Evolutionary conservation across 345 rosid genomes (phyloP), one percentile per base, ranked within the genome.

Genomic region (Melastoma malabathricum): DNA sequence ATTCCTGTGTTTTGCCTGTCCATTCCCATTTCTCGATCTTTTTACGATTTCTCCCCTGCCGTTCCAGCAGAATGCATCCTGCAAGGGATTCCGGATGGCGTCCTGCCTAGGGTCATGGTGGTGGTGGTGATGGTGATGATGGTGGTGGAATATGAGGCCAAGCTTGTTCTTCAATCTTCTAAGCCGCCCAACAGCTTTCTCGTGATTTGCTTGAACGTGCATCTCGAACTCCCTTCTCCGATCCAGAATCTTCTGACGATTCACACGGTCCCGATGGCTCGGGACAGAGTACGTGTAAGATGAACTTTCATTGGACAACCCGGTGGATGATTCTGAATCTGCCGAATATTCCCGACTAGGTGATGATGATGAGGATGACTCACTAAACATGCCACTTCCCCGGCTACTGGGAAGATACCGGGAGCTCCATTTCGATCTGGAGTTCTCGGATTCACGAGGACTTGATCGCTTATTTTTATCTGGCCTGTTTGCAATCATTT

Each of bases 91-190:
- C 89, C 84, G 75, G 51, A 20, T 64, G 29, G 82, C 48, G 4
- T 51, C 60, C 6, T 10, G 19, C 19, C 55, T 14, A 3, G 44
- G 44, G 18, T 59, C 51, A 45, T 27, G 62, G 25, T 55, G 47
- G 49, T 55, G 65, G 6, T 81, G 83, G 18, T 81, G 84, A 43
- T 79, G 84, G 25, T 79, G 83, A 8, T 78, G 84, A 29, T 78
- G 84, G 46, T 81, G 94, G 44, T 79, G 94, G 50, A 85, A 70
- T 15, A 79, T 75, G 18, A 77, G 66, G 6, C 84, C 84, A 3
- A 85, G 48, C 64, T 72, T 85, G 50, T 79, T 63, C 76, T 74
- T 82, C 5, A 85, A 45, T 62, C 82, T 72, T 58, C 58, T 75
- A 54, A 82, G 34, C 53, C 64, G 19, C 39, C 90, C 87, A 3